These are phyloP conservation scores for Sonneratia alba DNA, from an alignment of 345 rosid genomes.

Conservation along the genomic window DNA sequence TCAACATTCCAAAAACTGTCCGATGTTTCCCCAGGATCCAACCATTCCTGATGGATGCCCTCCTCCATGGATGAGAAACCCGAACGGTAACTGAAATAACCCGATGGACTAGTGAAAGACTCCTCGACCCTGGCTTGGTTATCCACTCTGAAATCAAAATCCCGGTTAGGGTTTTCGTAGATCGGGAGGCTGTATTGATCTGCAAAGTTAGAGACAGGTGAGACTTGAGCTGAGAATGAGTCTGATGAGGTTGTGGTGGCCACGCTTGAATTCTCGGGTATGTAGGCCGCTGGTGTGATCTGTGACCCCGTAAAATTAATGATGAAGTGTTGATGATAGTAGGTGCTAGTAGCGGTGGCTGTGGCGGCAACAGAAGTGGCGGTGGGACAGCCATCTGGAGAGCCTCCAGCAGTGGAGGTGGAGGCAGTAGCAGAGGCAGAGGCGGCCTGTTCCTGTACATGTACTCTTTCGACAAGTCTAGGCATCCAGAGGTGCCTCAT, in stretches of 20 bases:
- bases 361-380: conserved; percentile 8
- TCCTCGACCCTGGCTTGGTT: conserved; percentile 33
- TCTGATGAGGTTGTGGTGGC: conserved; percentile 43
- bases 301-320: neutral
- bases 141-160: conserved; percentile 30
- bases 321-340: conserved; percentile 8
- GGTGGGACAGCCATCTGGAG: conserved; percentile 6
- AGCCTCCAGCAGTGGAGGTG: conserved; percentile 13
- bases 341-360: neutral
- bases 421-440: conserved; percentile 27
- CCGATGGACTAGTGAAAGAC: conserved; percentile 30
- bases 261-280: conserved; percentile 65
- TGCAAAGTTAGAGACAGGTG: conserved; percentile 51
- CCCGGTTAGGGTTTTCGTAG: conserved; percentile 35
- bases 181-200: conserved; percentile 41
- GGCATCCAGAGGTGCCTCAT: conserved; percentile 86
- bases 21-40: conserved; percentile 39
- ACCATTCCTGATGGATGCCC: conserved; percentile 28
- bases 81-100: conserved; percentile 30
- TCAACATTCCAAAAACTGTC: conserved; percentile 73
- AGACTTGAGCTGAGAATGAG: conserved; percentile 44
- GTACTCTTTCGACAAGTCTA: conserved; percentile 74
- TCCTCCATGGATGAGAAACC: conserved; percentile 44
- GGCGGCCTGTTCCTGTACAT: conserved; percentile 78
- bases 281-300: conserved; percentile 13